Base-by-base conservation (phyloP, 2,329 filamentous ascomycete species). In the Amphichorda felina region DNA sequence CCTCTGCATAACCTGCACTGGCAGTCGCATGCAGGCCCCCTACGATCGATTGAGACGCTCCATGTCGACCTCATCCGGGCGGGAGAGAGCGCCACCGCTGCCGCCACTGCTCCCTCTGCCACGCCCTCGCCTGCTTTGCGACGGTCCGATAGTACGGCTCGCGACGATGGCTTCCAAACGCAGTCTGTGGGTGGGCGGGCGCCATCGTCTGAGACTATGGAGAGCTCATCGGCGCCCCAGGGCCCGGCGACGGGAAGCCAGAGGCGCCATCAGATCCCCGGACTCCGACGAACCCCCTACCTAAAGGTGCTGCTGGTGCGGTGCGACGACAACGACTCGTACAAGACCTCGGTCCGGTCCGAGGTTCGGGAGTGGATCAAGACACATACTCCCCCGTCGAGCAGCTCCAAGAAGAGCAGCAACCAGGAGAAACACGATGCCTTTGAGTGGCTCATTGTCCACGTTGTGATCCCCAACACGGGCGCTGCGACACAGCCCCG, bases 271-370 rank as follows among this genome's bases (percentile, higher is more conserved):
- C 91, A 98, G 54, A 96, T 98, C 36, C 91, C 91, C 1, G 93
- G 91, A 4, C 63, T 98, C 38, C 80, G 89, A 27, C 83, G 85
- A 42, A 96, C 89, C 1, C 87, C 93, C 1, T 98, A 98, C 55
- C 68, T 98, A 40, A 96, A 94, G 55, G 64, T 98, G 6, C 81
- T 88, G 38, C 64, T 98, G 2, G 70, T 98, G 36, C 75, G 88
- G 50, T 96, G 91, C 60, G 91, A 96, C 60, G 91, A 98, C 53
- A 94, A 87, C 50, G 93, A 98, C 33, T 77, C 77, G 8, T 98
- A 98, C 68, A 96, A 94, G 58, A 66, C 74, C 2, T 75, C 75
- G 10, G 79, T 84, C 6, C 73, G 87, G 34, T 77, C 83, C 48
- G 75, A 84, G 45, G 68, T 98, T 25, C 75, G 84, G 34, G 88